Evolutionary conservation across 1,139 yeast genomes (phyloP), one percentile per base, ranked within the genome.

Genomic region (Neolecta irregularis): DNA sequence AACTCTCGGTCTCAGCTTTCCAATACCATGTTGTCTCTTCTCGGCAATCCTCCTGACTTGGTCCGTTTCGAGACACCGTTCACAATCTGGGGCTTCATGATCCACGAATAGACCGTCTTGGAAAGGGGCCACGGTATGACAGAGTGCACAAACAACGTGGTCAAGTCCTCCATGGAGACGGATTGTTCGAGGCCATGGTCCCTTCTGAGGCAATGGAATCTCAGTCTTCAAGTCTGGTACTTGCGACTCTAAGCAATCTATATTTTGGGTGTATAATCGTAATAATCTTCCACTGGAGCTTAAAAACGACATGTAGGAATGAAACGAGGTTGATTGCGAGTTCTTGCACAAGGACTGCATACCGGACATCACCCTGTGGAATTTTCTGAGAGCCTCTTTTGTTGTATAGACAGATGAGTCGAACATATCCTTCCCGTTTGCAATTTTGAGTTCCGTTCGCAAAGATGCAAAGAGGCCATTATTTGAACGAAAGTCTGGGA

Each of bases 161-260:
- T 79, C 80, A 36, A 88, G 61, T 53, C 81, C 85, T 1, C 98
- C 98, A 50, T 88, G 98, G 26, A 88, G 60, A 54, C 81, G 95
- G 7, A 85, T 74, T 12, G 80, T 93, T 46, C 81, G 85, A 37
- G 72, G 46, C 45, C 44, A 43, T n/a, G n/a, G n/a, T n/a, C n/a
- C n/a, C n/a, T 24, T 21, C n/a, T 28, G 11, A 11, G 46, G 46
- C 5, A 43, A 21, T n/a, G 46, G 46, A 2, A 37, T 35, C 5
- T 20, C 22, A 2, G 46, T 43, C 20, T 31, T 36, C 22, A 44
- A 24, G n/a, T 42, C 46, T 1, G 55, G 61, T 8, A 42, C 61
- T 45, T 48, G 49, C 6, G 47, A 57, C 47, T 78, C 91, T 36
- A 77, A 67, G 2, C 85, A 83, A 39, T 61, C 67, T 31, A 77